Evolutionary conservation across 1,284 basidiomycete genomes (phyloP), one percentile per base, ranked within the genome.

Genomic region (Neolentinus lepideus): DNA sequence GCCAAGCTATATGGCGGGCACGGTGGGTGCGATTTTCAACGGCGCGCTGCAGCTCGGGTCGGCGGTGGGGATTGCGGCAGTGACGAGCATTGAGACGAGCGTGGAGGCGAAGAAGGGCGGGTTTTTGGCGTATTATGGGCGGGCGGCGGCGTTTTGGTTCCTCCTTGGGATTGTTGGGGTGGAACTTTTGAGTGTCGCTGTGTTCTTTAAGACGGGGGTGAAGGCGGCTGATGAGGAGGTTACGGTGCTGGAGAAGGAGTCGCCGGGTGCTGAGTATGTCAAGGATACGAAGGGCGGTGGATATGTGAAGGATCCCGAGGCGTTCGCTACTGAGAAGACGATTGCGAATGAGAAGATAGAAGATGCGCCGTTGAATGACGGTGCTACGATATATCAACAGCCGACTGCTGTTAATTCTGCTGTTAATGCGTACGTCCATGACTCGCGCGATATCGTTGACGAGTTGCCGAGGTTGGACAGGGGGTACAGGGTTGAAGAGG

Each of bases 11-110:
- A 75, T 78, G 65, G 71, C 79, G 0, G 81, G 81, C 43, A 77
- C 75, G 0, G 75, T 80, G 1, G 79, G 79, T 16, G 81, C 81
- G 1, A 75, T 83, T 29, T 80, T 81, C 68, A 79, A 79, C 57
- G 71, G 73, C 22, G 77, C 77, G 10, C 71, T 81, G 0, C 78
- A 83, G 63, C 68, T 79, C 52, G 80, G 81, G 22, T 72, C 72
- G 2, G 81, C 80, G 1, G 66, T 77, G 22, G 77, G 76, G 14
- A 66, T 76, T 47, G 74, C 81, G 4, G 73, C 73, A 3, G 69
- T 75, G 29, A 68, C 66, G 53, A 76, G 78, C 4, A 80, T 83
- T 59, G 66, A 78, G 66, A 71, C 75, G 1, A 75, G 74, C 43
- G 67, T 82, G 14, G 70, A 75, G 58, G 56, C 47, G 29, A 61